These are phyloP conservation scores for Chytridium lagenaria DNA, from an alignment of 371 early-diverging fungal genomes.

Conservation along the genomic window DNA sequence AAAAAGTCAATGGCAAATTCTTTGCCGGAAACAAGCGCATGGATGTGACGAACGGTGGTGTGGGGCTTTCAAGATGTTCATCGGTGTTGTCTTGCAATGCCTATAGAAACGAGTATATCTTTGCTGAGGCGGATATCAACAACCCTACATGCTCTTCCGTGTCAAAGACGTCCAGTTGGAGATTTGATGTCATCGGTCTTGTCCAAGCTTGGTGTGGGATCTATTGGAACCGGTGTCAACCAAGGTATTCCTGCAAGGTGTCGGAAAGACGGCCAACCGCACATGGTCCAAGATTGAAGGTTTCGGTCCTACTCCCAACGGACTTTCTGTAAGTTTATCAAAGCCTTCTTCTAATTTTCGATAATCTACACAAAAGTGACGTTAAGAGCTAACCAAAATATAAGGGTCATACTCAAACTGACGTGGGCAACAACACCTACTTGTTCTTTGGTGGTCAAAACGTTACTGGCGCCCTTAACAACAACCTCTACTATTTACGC, in stretches of 20 bases:
- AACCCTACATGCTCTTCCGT: not conserved
- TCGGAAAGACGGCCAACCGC: slow-evolving; percentile 4
- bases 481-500: slow-evolving; percentile 13
- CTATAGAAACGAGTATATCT: not conserved
- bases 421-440: not conserved
- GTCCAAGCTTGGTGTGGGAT: not conserved
- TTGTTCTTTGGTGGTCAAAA: slow-evolving; percentile 31
- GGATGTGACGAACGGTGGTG: slow-evolving; percentile 28
- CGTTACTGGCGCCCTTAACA: not conserved
- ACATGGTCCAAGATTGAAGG: slow-evolving; percentile 12
- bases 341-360: not conserved
- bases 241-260: slow-evolving; percentile 12
- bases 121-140: not conserved
- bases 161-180: not conserved
- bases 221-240: not conserved
- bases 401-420: slow-evolving; percentile 12
- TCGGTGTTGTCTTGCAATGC: not conserved
- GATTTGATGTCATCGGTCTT: not conserved
- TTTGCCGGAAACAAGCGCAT: slow-evolving; percentile 27
- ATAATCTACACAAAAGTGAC: no score
- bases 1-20: not conserved
- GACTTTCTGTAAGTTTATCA: not conserved
- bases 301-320: not conserved
- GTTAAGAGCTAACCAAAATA: no score
- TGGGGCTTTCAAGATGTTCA: slow-evolving; percentile 22